phyloP scores from a whole-genome alignment of 192 early-diverging fungal species.

The Blastocladiella britannica region DNA sequence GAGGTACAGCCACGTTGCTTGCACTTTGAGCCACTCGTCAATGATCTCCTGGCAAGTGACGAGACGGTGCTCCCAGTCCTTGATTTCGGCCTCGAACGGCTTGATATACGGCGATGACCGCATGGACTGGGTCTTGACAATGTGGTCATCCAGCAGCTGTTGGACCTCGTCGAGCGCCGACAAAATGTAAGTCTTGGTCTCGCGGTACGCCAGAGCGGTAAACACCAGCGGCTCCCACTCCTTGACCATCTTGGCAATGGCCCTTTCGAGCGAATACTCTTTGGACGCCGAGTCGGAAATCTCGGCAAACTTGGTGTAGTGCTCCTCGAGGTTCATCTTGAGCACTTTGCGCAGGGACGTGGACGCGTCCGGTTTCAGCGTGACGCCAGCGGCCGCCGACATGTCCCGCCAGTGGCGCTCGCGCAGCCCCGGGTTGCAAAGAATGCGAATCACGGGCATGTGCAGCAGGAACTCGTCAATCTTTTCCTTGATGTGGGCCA shows the following conservation, averaged over 20 bases:
- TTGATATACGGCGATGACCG: constrained; percentile 92
- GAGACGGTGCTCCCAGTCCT: constrained; percentile 85
- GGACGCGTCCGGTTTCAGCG: constrained; percentile 40
- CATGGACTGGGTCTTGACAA: constrained; percentile 87
- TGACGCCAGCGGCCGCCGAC: constrained; percentile 58
- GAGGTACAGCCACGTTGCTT: constrained; percentile 98
- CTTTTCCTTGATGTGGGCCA: constrained; percentile 75
- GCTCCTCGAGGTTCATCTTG: constrained; percentile 74
- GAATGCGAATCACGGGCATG: constrained; percentile 56
- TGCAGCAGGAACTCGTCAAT: constrained; percentile 59
- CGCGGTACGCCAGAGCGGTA: constrained; percentile 84
- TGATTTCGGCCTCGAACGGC: constrained; percentile 92
- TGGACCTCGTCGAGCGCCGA: constrained; percentile 96
- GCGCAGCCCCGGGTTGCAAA: constrained; percentile 87
- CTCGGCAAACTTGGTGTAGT: constrained; percentile 66
- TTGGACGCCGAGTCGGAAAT: constrained; percentile 83
- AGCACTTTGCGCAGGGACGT: constrained; percentile 87
- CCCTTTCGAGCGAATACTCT: constrained; percentile 98
- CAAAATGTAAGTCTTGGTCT: constrained; percentile 90
- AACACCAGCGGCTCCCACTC: constrained; percentile 85
- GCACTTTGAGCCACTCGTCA: constrained; percentile 99
- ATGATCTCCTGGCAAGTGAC: constrained; percentile 87
- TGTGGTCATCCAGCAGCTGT: constrained; percentile 81
- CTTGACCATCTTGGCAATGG: constrained; percentile 63
- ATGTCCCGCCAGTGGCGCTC: constrained; percentile 95